Percentiles rank a stretch among this genome's conserved stretches.
Evolutionary conservation across 176 grass and related monocot species (phyloP).

Genomic region (Avena eriantha): DNA sequence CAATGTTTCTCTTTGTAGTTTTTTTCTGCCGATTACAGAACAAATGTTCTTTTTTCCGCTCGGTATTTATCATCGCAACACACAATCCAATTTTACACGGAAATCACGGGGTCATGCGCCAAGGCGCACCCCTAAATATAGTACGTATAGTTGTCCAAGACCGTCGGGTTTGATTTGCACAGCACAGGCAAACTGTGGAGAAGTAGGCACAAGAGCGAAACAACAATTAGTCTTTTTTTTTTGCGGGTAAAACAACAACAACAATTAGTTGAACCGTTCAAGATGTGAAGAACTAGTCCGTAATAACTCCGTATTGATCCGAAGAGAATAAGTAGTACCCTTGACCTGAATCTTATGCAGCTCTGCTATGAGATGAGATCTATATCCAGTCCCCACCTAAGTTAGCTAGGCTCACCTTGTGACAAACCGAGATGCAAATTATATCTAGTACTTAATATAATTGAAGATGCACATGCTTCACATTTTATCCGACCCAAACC

Average conservation of each 20-base stretch:
- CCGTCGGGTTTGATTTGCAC: not conserved
- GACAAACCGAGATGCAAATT: not conserved
- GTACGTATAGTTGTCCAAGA: no score
- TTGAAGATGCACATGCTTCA: not conserved
- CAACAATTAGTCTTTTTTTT: no score
- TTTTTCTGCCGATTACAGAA: no score
- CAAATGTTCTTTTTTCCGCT: no score
- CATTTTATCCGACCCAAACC: not conserved
- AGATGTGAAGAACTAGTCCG: not conserved
- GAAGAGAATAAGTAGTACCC: not conserved
- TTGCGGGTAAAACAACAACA: not conserved
- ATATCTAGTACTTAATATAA: no score
- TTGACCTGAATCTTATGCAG: slow-evolving; percentile 7
- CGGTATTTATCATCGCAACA: no score
- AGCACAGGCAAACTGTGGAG: not conserved
- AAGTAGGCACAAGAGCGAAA: not conserved
- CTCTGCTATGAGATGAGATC: not conserved
- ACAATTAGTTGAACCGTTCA: slow-evolving; percentile 2
- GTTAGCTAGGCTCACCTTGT: not conserved
- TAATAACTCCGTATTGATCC: not conserved
- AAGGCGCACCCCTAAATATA: no score
- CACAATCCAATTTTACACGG: no score
- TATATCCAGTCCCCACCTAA: not conserved
- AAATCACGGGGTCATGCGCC: no score
- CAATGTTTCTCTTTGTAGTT: no score